Conservation (phyloP, 805 yeast species). For the Ogataea neopini region DNA sequence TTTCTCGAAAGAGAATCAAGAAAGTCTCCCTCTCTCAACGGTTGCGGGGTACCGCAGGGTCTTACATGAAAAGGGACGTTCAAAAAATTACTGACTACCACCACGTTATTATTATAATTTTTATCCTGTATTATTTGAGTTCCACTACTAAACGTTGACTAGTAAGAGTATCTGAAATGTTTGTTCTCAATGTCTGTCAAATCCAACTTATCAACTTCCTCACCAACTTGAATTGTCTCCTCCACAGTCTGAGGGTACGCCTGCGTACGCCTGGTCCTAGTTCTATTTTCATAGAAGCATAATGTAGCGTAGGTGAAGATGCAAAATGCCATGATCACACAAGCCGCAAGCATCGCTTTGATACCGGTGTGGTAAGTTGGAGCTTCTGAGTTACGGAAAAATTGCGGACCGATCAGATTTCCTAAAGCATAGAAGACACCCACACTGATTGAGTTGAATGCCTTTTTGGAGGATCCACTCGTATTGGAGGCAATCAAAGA, state of each 20-base stretch:
- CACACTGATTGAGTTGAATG: conserved; percentile 31
- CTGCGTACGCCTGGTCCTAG: conserved; percentile 41
- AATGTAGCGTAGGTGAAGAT: conserved; percentile 20
- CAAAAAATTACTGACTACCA: too few species aligned
- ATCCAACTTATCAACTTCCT: conserved; percentile 37
- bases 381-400: conserved; percentile 51
- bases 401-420: conserved; percentile 63
- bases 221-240: conserved; percentile 19
- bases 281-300: conserved; percentile 44
- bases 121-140: too few species aligned
- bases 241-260: conserved; percentile 12
- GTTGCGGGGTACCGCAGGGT: too few species aligned
- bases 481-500: conserved; percentile 40
- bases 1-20: too few species aligned
- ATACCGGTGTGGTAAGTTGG: conserved; percentile 62
- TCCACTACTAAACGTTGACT: background rate
- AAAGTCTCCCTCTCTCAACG: too few species aligned
- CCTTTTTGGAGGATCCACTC: conserved; percentile 69
- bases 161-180: conserved; percentile 50
- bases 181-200: conserved; percentile 60
- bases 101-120: too few species aligned
- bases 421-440: conserved; percentile 57
- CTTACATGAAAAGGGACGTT: too few species aligned
- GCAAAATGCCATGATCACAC: conserved; percentile 25
- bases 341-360: conserved; percentile 39